These are phyloP conservation scores for Aurifilum marmelostoma DNA, from an alignment of 2,329 filamentous ascomycete species.

Conservation along the genomic window DNA sequence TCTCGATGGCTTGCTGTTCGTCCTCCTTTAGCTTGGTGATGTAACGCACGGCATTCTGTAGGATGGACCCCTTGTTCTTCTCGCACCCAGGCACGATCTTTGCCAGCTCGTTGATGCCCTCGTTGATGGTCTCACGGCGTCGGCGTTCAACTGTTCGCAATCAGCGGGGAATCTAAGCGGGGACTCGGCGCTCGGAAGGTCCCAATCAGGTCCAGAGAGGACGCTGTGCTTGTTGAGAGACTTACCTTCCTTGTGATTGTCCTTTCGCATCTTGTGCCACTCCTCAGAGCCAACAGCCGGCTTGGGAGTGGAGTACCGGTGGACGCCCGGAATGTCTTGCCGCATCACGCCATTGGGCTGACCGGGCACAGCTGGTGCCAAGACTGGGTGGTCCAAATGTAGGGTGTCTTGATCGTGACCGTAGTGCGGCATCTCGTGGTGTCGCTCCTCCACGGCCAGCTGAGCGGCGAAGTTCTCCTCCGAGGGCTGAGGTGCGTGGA, in stretches of 20 bases:
- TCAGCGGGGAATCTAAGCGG: slow-evolving; percentile 27
- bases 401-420: slow-evolving; percentile 37
- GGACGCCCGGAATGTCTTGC: slow-evolving; percentile 37
- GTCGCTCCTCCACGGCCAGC: slow-evolving; percentile 44
- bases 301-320: slow-evolving; percentile 59
- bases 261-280: slow-evolving; percentile 96
- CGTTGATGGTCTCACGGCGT: slow-evolving; percentile 96
- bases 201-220: background rate
- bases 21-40: slow-evolving; percentile 95
- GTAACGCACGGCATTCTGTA: slow-evolving; percentile 91
- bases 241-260: slow-evolving; percentile 98
- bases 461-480: slow-evolving; percentile 65
- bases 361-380: slow-evolving; percentile 8
- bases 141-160: slow-evolving; percentile 79
- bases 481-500: slow-evolving; percentile 60
- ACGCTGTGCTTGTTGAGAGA: background rate
- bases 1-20: slow-evolving; percentile 90
- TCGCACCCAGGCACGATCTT: slow-evolving; percentile 98
- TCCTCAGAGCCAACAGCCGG: slow-evolving; percentile 94
- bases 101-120: slow-evolving; percentile 96
- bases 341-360: slow-evolving; percentile 30
- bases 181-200: background rate
- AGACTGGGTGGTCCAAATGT: slow-evolving; percentile 30
- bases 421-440: slow-evolving; percentile 40
- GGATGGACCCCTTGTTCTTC: slow-evolving; percentile 97